A percentile compares a stretch with the other conserved stretches of the same genome.
Conservation (phyloP, 352 stramenopile genomes). For the Phytophthora quininea region DNA sequence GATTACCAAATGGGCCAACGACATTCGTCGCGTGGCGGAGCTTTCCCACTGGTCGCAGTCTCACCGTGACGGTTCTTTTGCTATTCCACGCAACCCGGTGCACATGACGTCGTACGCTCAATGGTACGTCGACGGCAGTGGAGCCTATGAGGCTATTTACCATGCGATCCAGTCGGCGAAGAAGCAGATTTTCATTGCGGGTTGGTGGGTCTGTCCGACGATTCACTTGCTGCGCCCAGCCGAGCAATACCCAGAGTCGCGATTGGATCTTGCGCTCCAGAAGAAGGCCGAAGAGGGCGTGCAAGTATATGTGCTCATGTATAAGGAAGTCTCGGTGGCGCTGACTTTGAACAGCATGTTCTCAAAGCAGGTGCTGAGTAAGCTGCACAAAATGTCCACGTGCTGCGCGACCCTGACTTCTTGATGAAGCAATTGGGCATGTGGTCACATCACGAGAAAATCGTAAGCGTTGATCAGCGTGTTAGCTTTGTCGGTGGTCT, state of each 20-base stretch:
- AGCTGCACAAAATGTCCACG: slow-evolving; percentile 85
- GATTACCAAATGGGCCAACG: slow-evolving; percentile 86
- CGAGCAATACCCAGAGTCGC: slow-evolving; percentile 58
- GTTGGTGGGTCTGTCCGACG: slow-evolving; percentile 90
- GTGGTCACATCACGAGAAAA: slow-evolving; percentile 94
- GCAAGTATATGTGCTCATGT: slow-evolving; percentile 92
- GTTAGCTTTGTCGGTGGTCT: slow-evolving; percentile 91
- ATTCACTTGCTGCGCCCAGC: slow-evolving; percentile 83
- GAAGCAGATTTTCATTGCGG: slow-evolving; percentile 91
- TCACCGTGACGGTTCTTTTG: slow-evolving; percentile 82
- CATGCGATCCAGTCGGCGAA: slow-evolving; percentile 61
- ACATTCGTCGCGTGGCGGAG: slow-evolving; percentile 74
- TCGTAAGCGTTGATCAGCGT: slow-evolving; percentile 90
- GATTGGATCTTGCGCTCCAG: slow-evolving; percentile 67
- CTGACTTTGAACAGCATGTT: slow-evolving; percentile 87
- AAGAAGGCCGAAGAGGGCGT: slow-evolving; percentile 84
- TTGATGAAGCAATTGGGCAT: slow-evolving; percentile 87
- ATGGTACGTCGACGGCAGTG: slow-evolving; percentile 86
- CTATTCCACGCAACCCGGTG: slow-evolving; percentile 71
- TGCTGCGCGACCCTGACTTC: slow-evolving; percentile 90
- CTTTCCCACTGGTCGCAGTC: slow-evolving; percentile 77
- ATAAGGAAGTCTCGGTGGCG: slow-evolving; percentile 88
- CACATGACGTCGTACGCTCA: slow-evolving; percentile 68
- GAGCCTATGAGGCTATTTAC: slow-evolving; percentile 79
- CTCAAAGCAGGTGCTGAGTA: slow-evolving; percentile 71